Conservation (phyloP, 768 basidiomycete genomes). For the Mycena sanguinolenta region DNA sequence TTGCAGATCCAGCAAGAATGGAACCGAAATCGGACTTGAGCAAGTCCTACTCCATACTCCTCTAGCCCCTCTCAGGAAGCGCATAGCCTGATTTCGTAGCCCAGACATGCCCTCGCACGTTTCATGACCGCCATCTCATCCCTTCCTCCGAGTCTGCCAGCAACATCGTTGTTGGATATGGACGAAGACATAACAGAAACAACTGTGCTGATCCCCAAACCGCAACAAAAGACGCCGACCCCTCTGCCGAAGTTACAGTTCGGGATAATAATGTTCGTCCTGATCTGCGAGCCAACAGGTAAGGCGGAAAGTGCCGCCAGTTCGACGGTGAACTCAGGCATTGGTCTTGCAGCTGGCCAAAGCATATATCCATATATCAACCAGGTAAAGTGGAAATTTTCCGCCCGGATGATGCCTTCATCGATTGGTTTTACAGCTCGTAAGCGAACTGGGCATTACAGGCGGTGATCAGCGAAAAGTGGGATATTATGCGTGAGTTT, state of each 20-base stretch:
- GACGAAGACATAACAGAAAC: neutral
- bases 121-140: no score
- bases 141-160: no score
- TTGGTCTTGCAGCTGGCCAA: constrained; percentile 58
- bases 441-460: neutral
- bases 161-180: no score
- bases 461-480: neutral
- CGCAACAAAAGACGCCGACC: constrained; percentile 44
- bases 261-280: constrained; percentile 59
- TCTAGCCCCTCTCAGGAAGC: no score
- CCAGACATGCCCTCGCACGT: no score
- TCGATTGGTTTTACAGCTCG: neutral
- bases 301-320: no score
- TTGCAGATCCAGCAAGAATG: no score
- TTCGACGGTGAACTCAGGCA: no score
- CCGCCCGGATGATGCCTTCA: no score
- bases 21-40: no score
- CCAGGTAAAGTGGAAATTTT: constrained; percentile 54
- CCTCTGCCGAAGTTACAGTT: constrained; percentile 68
- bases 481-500: neutral
- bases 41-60: no score
- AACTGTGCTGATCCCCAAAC: constrained; percentile 31
- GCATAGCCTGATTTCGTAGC: no score
- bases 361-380: constrained; percentile 76
- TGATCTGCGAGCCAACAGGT: constrained; percentile 70